A percentile compares a stretch with the other conserved stretches of the same genome.
phyloP scores from a whole-genome alignment of 495 filamentous ascomycete genomes.

The Trichoderma orchidacearum region DNA sequence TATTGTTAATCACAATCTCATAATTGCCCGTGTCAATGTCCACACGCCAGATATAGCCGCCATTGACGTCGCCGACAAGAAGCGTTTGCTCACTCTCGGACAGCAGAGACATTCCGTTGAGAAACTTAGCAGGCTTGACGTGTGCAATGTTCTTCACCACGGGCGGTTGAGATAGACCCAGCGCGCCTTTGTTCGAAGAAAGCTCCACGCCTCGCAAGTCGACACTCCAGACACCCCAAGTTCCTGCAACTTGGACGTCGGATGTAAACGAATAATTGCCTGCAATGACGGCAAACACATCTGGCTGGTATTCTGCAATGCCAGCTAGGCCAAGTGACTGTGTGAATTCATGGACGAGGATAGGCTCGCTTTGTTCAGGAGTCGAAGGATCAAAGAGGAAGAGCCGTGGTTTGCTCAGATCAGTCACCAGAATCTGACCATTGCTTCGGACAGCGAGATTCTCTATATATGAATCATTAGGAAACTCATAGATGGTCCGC shows the following conservation, averaged over 20 bases:
- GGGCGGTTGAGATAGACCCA: background rate
- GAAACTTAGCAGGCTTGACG: constrained; percentile 14
- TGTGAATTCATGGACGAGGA: constrained; percentile 16
- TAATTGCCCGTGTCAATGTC: constrained; percentile 4
- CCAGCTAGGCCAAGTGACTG: constrained; percentile 14
- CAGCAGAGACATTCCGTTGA: constrained; percentile 12
- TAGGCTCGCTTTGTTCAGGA: constrained; percentile 6
- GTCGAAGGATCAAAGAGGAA: constrained; percentile 11
- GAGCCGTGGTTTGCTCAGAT: constrained; percentile 10
- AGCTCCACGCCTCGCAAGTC: background rate
- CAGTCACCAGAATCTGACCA: constrained; percentile 20
- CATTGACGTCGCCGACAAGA: constrained; percentile 6
- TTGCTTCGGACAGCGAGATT: constrained; percentile 23
- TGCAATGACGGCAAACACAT: constrained; percentile 20
- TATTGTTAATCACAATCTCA: constrained; percentile 7
- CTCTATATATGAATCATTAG: constrained; percentile 15
- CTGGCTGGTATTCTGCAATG: constrained; percentile 15
- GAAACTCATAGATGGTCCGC: constrained; percentile 12
- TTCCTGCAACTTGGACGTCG: constrained; percentile 9
- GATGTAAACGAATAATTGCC: constrained; percentile 14
- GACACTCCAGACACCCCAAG: constrained; percentile 13
- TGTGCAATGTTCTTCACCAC: constrained; percentile 10
- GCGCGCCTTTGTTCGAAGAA: background rate
- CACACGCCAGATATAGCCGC: constrained; percentile 4
- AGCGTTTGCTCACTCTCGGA: constrained; percentile 4